Evolutionary conservation across 1,284 basidiomycete genomes (phyloP).

Genomic region (Trichosporon faecale): DNA sequence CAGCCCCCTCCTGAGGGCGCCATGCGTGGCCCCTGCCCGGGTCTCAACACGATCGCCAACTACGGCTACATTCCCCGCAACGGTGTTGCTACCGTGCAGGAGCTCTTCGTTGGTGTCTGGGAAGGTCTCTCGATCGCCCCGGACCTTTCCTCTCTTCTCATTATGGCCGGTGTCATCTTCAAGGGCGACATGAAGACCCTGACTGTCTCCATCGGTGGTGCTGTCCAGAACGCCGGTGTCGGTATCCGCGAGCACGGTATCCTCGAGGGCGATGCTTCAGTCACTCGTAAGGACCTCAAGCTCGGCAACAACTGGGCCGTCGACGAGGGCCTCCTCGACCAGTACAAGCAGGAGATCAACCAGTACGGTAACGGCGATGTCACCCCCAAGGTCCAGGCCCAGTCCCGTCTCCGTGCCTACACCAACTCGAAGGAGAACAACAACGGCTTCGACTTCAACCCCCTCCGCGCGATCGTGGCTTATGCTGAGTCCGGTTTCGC

Average conservation of each 20-base stretch:
- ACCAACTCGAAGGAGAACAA: constrained; percentile 3
- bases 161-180: constrained; percentile 3
- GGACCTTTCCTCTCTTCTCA: constrained; percentile 15
- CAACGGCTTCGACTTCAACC: constrained; percentile 17
- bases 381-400: constrained; percentile 5
- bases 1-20: constrained; percentile 25
- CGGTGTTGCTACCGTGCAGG: constrained; percentile 36
- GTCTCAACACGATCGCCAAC: constrained; percentile 45
- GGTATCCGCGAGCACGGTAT: constrained; percentile 17
- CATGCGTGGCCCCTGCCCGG: constrained; percentile 42
- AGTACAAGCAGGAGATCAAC: constrained; percentile 7
- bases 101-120: constrained; percentile 24
- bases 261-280: constrained; percentile 19
- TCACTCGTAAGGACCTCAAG: constrained; percentile 15
- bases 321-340: neutral
- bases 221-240: neutral
- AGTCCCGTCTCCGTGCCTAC: constrained; percentile 2
- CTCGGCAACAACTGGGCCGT: constrained; percentile 7
- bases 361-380: constrained; percentile 10
- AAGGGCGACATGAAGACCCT: constrained; percentile 16
- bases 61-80: constrained; percentile 34
- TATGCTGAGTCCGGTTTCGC: constrained; percentile 20
- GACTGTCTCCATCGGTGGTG: constrained; percentile 14
- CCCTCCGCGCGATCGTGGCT: constrained; percentile 13
- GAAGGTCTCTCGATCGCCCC: constrained; percentile 16